Evolutionary conservation across 129 eudicot species (phyloP), one percentile per base, ranked within the genome.

Genomic region (Tanacetum coccineum): DNA sequence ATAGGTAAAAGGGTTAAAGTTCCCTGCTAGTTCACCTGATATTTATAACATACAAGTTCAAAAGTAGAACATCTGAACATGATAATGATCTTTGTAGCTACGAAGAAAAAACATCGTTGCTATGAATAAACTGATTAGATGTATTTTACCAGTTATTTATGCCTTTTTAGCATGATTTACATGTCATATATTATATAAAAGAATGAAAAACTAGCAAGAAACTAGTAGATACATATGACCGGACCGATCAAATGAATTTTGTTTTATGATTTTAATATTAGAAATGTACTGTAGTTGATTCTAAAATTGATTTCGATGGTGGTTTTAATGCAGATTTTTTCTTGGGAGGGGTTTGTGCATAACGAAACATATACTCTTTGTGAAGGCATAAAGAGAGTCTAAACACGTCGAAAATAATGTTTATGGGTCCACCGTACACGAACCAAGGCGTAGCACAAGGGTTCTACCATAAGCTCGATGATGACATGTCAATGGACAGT

Each of bases 401-500:
- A 17, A 58, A 58, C 30, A 13, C 1, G 9, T 4, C 13, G 8
- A 14, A 40, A 59, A 17, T 14, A 28, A 59, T 59, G 64, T 59
- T 26, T 8, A 28, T 28, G 42, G 64, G 64, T 59, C 64, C 64
- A 36, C 8, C 10, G 10, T 5, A 26, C 44, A 13, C n/a, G 14
- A 59, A 26, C 20, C 64, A 59, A 22, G 44, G 44, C 64, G 32
- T 59, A 17, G 30, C 64, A 14, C 64, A 66, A 28, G 59, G n/a
- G 44, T 83, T 83, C 60, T 81, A 83, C 66, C 83, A 53, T 51
- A 82, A 79, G 80, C 85, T 83, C 39, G 78, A 78, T 28, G 95
- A 87, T 19, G 78, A 87, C 59, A 79, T 87, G 90, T 84, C 95
- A 0, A 66, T 83, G 10, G 95, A 84, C 40, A 84, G 95, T 71